phyloP scores from a whole-genome alignment of 2,329 filamentous ascomycete species.

The Pseudogymnoascus sp. region DNA sequence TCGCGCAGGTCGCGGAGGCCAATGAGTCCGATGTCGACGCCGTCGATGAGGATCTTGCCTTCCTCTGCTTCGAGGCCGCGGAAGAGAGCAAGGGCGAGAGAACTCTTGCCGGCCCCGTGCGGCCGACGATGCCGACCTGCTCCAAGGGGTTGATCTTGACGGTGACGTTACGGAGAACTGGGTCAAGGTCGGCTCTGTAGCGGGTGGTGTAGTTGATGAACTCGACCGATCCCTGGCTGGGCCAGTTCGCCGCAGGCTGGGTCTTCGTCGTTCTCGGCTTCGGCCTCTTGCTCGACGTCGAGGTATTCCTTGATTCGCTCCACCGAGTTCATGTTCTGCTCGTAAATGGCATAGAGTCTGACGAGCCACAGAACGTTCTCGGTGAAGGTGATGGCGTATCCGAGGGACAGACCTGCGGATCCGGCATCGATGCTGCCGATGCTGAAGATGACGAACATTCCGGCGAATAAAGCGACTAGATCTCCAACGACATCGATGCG shows the following conservation, averaged over 20 bases:
- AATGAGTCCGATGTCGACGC: slow-evolving; percentile 81
- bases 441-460: slow-evolving; percentile 80
- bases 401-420: slow-evolving; percentile 86
- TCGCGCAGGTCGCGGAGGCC: slow-evolving; percentile 90
- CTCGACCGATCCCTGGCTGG: slow-evolving; percentile 74
- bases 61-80: slow-evolving; percentile 84
- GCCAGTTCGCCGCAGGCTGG: slow-evolving; percentile 76
- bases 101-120: slow-evolving; percentile 97
- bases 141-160: slow-evolving; percentile 82
- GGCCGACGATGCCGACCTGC: slow-evolving; percentile 92
- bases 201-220: slow-evolving; percentile 86
- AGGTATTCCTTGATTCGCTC: slow-evolving; percentile 97
- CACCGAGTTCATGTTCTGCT: slow-evolving; percentile 99
- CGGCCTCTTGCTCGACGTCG: slow-evolving; percentile 89
- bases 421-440: slow-evolving; percentile 81
- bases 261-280: slow-evolving; percentile 69
- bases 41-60: slow-evolving; percentile 85
- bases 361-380: slow-evolving; percentile 97
- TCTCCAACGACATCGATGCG: slow-evolving; percentile 87
- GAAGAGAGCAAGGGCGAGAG: slow-evolving; percentile 86
- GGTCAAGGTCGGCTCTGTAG: slow-evolving; percentile 81
- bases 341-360: slow-evolving; percentile 85
- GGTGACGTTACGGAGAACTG: slow-evolving; percentile 73
- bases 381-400: slow-evolving; percentile 93
- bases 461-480: slow-evolving; percentile 87